phyloP scores from a whole-genome alignment of 768 basidiomycete genomes.

The Pleurotus giganteus region DNA sequence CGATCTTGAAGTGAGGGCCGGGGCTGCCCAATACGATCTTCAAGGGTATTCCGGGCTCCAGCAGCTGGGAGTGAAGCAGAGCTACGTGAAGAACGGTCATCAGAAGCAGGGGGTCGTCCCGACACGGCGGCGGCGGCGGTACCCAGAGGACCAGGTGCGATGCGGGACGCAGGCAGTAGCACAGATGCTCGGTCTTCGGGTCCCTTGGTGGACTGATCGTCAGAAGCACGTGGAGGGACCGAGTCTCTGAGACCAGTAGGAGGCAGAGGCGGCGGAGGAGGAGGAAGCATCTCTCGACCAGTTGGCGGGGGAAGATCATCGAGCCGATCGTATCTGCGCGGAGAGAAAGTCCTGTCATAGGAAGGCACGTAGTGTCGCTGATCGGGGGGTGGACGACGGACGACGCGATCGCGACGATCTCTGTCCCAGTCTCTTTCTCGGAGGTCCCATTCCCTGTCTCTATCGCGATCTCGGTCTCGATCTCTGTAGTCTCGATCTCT shows the following conservation, averaged over 20 bases:
- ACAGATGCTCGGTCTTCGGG: too few relatives aligned
- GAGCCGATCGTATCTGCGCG: constrained; percentile 21
- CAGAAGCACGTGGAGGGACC: too few relatives aligned
- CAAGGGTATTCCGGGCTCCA: too few relatives aligned
- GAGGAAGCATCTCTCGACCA: too few relatives aligned
- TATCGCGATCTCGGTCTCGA: constrained; percentile 33
- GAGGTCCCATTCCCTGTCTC: constrained; percentile 35
- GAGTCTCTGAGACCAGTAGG: too few relatives aligned
- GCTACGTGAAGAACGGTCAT: constrained; percentile 18
- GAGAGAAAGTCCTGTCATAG: constrained; percentile 23
- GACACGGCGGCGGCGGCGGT: too few relatives aligned
- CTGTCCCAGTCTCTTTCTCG: constrained; percentile 36
- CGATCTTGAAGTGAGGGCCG: constrained; percentile 8
- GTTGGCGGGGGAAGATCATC: too few relatives aligned
- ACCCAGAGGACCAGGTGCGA: too few relatives aligned
- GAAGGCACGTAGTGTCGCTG: constrained; percentile 47
- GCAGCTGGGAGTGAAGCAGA: too few relatives aligned
- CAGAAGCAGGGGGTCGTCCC: constrained; percentile 6
- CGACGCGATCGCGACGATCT: constrained; percentile 35
- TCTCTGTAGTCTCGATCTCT: constrained; percentile 26
- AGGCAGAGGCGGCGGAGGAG: too few relatives aligned
- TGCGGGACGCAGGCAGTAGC: too few relatives aligned
- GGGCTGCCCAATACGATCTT: constrained; percentile 37
- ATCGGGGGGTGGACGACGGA: constrained; percentile 41
- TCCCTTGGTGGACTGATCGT: too few relatives aligned